Evolutionary conservation across 805 yeast species (phyloP), one percentile per base, ranked within the genome.

Genomic region (Kodamaea jinghongensis): DNA sequence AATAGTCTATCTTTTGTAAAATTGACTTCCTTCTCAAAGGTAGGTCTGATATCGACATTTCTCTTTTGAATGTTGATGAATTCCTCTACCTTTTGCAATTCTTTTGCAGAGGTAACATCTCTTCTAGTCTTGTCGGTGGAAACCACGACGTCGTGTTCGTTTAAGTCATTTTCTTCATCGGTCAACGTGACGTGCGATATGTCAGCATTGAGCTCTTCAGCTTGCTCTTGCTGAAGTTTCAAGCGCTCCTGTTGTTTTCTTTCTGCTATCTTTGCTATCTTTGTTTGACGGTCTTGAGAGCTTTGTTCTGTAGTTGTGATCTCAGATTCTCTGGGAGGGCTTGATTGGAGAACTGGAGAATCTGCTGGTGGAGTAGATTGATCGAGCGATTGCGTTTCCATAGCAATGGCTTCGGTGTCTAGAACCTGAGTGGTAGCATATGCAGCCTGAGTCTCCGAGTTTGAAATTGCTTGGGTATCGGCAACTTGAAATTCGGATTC

Each of bases 161-260:
- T 44, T 31, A 63, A 48, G 29, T 66, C 73, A 14, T 61, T 48
- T 39, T 69, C 73, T 42, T 67, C 73, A 36, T 67, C 73, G 2
- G 71, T 63, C 17, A 67, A 49, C 1, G 72, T 48, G 2, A 54
- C 49, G 28, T 49, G 56, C 0, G 65, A 43, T 16, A 68, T 51
- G 28, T 69, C 72, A 2, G 58, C 59, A 35, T 61, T 61, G 17
- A 65, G 50, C 38, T 44, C 48, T 29, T 46, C 49, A 27, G 48
- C 56, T 25, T 47, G 50, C 15, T 38, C 35, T 17, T 48, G 15
- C 23, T 58, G 38, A 41, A 49, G 31, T 15, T 34, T 35, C 13
- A 45, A 40, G 17, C 54, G 47, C 30, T 55, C 54, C 12, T 26
- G 30, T 9, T 26, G 32, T 23, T 33, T 34, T 4, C 29, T 41